Percentiles rank a stretch among this genome's conserved stretches.
Conservation (phyloP, 805 yeast genomes). For the Hyphopichia homilentoma region DNA sequence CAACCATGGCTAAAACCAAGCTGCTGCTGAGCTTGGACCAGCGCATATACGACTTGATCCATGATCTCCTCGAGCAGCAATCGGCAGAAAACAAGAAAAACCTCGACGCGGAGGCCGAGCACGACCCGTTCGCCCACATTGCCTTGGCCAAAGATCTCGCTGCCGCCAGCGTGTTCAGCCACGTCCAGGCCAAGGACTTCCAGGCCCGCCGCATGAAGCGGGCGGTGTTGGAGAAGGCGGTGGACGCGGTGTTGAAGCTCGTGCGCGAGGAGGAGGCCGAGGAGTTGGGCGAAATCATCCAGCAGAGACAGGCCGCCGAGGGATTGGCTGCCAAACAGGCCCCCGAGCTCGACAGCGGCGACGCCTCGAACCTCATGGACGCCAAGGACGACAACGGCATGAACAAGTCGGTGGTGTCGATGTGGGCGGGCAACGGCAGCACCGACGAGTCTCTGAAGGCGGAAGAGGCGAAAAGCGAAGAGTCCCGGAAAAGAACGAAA, state of each 20-base stretch:
- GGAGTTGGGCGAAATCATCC: conserved; percentile 43
- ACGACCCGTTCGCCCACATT: conserved; percentile 40
- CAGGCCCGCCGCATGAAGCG: conserved; percentile 69
- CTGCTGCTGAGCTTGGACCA: conserved; percentile 47
- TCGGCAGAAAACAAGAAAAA: conserved; percentile 39
- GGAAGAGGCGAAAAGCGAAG: conserved; percentile 15
- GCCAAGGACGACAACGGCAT: conserved; percentile 63
- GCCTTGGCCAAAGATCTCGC: conserved; percentile 62
- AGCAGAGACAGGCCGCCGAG: conserved; percentile 12
- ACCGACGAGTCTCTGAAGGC: conserved; percentile 6
- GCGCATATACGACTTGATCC: conserved; percentile 53
- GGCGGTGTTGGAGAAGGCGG: conserved; percentile 55
- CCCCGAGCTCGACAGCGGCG: conserved; percentile 40
- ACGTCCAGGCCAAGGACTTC: conserved; percentile 61
- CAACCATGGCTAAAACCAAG: no score
- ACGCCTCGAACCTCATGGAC: conserved; percentile 53
- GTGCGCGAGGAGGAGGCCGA: conserved; percentile 59
- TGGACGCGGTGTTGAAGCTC: conserved; percentile 54
- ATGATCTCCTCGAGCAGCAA: conserved; percentile 56
- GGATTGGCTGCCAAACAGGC: conserved; percentile 25
- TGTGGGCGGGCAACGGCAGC: conserved; percentile 48
- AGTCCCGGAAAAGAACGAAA: conserved; percentile 50
- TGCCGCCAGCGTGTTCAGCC: conserved; percentile 49
- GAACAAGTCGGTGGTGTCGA: conserved; percentile 70
- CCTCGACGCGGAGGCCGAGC: conserved; percentile 11